Evolutionary conservation across 345 rosid species (phyloP), one percentile per base, ranked within the genome.

Genomic region (Carallia brachiata): DNA sequence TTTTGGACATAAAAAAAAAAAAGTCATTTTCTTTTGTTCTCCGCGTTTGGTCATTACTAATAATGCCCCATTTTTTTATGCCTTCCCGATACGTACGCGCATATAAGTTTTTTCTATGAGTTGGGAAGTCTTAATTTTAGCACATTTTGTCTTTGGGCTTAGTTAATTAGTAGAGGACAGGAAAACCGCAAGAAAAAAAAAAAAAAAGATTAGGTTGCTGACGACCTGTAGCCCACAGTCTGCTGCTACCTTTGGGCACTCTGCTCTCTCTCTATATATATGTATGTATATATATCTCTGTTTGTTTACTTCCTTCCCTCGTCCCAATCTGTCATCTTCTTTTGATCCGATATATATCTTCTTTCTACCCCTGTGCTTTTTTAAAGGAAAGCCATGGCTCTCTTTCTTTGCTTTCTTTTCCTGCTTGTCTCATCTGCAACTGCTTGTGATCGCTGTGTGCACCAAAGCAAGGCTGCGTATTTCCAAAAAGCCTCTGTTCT

Each of bases 361-460:
- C 2, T 15, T 54, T 31, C 17, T 52, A n/a, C 6, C 4, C 39
- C 62, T 52, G 39, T 62, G 27, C 3, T 13, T 18, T 52, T 19
- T 67, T n/a, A 17, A 13, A 18, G 9, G 47, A 32, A 18, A 30
- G 64, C 55, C 9, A 88, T 88, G 91, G 79, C 69, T 75, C 10
- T 67, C 59, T 62, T 74, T 63, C 62, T 84, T 55, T 65, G 71
- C 71, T 55, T 79, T 59, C 54, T 84, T 70, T 75, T 78, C 75
- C 48, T 82, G 4, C 70, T 84, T 6, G n/a, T 84, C 57, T 80
- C 92, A 6, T 78, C 80, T 5, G 84, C 79, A 40, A 53, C 81
- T 50, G 96, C 92, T n/a, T 92, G 99, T 67, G 96, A 95, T 79
- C 89, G 97, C 32, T 95, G 99, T 68, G 77, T 84, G 53, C 97